Base-by-base conservation (phyloP, 1,284 basidiomycete genomes). In the Ceratobasidium papillatum region DNA sequence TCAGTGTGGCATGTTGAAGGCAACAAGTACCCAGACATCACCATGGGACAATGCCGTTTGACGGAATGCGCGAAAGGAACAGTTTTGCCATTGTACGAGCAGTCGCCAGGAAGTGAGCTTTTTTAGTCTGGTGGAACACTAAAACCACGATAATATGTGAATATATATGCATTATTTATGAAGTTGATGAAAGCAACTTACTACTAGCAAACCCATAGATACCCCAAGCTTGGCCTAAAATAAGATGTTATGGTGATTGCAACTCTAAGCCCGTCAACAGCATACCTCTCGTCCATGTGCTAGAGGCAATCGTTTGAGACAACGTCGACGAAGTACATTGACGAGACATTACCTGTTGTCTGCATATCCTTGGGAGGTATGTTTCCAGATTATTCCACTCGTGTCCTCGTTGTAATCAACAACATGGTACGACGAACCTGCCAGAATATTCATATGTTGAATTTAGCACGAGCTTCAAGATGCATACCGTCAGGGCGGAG, bases 141-240 rank as follows among this genome's bases (percentile, higher is more conserved):
- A 12, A 19, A 47, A 3, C 4, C 45, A 9, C 7, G 4, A 7
- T 47, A 17, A 47, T 47, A n/a, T n/a, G n/a, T n/a, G 45, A 47
- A 17, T 4, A 47, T 47, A 17, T 47, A 47, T 47, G 45, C 45
- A 47, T 17, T 9, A 11, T n/a, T n/a, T 11, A 19, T 47, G 7
- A 4, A 3, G 11, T 3, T 3, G 9, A 9, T 47, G 3, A 19
- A 19, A 61, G 41, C 22, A 61, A 82, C 87, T 58, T 78, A 91
- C 90, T 90, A 77, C 88, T 89, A 0, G 89, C 87, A 78, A 88
- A 92, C 0, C 90, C 90, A 78, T 89, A 90, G 41, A 91, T 85
- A 5, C 85, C 90, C 90, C 90, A 91, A 11, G 88, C 86, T 80
- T 92, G 88, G 4, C 90, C 90, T 72, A 27, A 7, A 36, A 2